These are phyloP conservation scores for Hypomyces perniciosus DNA, from an alignment of 2,329 filamentous ascomycete species.

Conservation along the genomic window DNA sequence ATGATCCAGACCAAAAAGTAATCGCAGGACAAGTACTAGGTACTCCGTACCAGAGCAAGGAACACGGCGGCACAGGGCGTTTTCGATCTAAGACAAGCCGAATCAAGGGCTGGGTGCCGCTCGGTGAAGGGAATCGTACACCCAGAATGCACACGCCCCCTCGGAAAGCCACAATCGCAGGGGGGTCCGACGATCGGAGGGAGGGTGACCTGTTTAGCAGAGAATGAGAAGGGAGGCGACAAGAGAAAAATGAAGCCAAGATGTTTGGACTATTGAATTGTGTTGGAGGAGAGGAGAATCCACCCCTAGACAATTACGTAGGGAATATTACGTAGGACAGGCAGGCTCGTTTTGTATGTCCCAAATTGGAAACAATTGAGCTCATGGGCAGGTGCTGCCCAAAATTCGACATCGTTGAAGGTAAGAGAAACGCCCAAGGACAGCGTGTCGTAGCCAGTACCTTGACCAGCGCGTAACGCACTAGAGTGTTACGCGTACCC, in stretches of 20 bases:
- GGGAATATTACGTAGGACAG: no score
- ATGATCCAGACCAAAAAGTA: slow-evolving; percentile 4
- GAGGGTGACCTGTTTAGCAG: background rate
- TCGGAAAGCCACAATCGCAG: slow-evolving; percentile 9
- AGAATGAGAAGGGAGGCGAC: background rate
- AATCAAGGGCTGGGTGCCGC: slow-evolving; percentile 6
- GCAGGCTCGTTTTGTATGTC: no score
- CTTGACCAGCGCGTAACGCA: no score
- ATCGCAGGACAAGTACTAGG: slow-evolving; percentile 6
- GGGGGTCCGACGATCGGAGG: slow-evolving; percentile 6
- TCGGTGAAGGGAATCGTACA: slow-evolving; percentile 4
- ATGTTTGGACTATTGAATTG: background rate
- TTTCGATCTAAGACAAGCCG: slow-evolving; percentile 14
- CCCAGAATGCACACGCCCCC: slow-evolving; percentile 6
- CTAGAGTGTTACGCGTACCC: no score
- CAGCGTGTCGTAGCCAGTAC: no score
- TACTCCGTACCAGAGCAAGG: background rate
- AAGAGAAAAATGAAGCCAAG: background rate
- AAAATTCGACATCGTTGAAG: no score
- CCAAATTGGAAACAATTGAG: no score
- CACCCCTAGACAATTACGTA: no score
- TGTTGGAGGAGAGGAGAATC: background rate
- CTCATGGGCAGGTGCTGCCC: no score
- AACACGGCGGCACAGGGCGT: slow-evolving; percentile 4
- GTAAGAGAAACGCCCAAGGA: no score